These are phyloP conservation scores for Hibiscus tridactylites DNA, from an alignment of 345 rosid genomes.

Conservation along the genomic window DNA sequence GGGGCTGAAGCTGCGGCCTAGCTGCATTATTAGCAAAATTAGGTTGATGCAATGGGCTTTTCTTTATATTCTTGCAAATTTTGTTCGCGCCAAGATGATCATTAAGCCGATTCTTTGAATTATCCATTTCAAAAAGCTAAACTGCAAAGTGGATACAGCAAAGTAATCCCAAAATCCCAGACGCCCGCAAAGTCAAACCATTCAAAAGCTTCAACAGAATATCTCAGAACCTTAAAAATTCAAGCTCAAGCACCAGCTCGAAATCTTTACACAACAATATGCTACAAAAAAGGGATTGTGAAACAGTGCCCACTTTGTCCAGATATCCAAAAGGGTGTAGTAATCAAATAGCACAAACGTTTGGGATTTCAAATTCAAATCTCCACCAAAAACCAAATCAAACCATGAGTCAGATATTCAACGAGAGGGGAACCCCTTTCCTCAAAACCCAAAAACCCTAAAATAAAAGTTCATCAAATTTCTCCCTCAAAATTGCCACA, in stretches of 20 bases:
- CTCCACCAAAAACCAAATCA: slow-evolving; percentile 15
- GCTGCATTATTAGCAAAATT: slow-evolving; percentile 40
- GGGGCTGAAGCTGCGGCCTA: slow-evolving; percentile 78
- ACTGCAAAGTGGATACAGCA: slow-evolving; percentile 3
- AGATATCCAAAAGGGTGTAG: slow-evolving; percentile 1
- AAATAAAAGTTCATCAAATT: background rate
- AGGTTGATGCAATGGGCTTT: slow-evolving; percentile 86
- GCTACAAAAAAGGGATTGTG: background rate
- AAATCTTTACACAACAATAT: background rate
- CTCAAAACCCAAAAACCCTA: slow-evolving; percentile 2
- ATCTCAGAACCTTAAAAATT: slow-evolving; percentile 11
- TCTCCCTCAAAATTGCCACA: background rate
- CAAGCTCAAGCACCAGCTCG: background rate
- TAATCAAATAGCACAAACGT: slow-evolving; percentile 4
- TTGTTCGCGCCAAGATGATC: slow-evolving; percentile 89
- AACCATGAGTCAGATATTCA: slow-evolving; percentile 9
- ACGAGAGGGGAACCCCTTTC: slow-evolving; percentile 3
- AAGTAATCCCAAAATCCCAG: background rate
- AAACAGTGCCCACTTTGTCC: background rate
- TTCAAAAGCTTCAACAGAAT: slow-evolving; percentile 9
- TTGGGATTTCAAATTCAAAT: slow-evolving; percentile 2
- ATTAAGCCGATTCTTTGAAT: slow-evolving; percentile 54
- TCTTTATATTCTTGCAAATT: slow-evolving; percentile 69
- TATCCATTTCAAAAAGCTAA: slow-evolving; percentile 46
- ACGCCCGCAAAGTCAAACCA: slow-evolving; percentile 7